A percentile compares a stretch with the other conserved stretches of the same genome.
phyloP scores from a whole-genome alignment of 495 filamentous ascomycete species.

The Aspergillus egyptiacus region DNA sequence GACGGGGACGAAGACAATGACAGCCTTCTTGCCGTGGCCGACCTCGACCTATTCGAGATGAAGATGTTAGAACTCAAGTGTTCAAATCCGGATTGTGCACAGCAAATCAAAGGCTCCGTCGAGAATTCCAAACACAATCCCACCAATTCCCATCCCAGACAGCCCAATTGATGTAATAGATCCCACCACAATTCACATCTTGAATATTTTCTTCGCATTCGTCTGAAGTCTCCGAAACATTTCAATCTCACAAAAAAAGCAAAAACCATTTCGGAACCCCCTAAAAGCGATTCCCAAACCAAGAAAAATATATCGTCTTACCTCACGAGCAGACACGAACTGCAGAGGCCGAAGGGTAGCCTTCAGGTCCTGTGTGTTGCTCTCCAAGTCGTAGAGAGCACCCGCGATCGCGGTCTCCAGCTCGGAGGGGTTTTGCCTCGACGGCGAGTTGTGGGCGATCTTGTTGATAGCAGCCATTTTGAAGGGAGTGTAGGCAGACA shows the following conservation, averaged over 20 bases:
- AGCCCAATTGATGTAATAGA: not conserved
- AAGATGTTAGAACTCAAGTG: constrained; percentile 15
- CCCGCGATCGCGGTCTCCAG: constrained; percentile 88
- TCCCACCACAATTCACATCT: not conserved
- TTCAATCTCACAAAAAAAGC: not conserved
- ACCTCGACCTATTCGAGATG: constrained; percentile 85
- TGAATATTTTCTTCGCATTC: not conserved
- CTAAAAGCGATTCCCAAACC: constrained; percentile 8
- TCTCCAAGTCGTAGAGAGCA: constrained; percentile 96
- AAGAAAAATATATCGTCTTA: constrained; percentile 46
- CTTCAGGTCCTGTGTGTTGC: constrained; percentile 95
- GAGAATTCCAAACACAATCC: not conserved
- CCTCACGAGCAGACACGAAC: constrained; percentile 96
- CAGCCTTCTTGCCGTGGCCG: constrained; percentile 99
- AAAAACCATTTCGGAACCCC: not conserved
- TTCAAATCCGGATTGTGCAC: not conserved
- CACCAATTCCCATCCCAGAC: not conserved
- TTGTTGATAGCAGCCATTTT: constrained; percentile 79
- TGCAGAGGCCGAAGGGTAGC: constrained; percentile 87
- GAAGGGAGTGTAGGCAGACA: constrained; percentile 24
- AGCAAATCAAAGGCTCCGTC: not conserved
- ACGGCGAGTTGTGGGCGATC: constrained; percentile 94
- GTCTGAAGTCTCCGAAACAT: not conserved
- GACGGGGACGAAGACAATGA: constrained; percentile 99
- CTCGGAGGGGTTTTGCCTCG: constrained; percentile 88